Percentiles rank a stretch among this genome's conserved stretches.
Evolutionary conservation across 768 basidiomycete genomes (phyloP).

Genomic region (Trichaptum fuscoviolaceum): DNA sequence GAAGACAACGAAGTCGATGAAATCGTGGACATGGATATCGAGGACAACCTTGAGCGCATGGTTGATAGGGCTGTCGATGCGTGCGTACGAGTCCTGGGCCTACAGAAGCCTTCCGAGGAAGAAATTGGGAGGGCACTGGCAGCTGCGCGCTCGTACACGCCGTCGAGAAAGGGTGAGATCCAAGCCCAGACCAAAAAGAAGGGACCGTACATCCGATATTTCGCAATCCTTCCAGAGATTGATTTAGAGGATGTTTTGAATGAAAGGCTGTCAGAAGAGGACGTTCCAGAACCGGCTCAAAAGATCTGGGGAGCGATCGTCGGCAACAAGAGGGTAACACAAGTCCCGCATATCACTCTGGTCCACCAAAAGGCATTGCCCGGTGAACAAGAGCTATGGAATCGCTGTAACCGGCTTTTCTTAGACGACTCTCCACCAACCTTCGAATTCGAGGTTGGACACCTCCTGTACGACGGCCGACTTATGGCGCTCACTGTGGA

Average conservation of each 20-base stretch:
- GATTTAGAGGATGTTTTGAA: conserved; percentile 49
- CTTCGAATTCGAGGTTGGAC: conserved; percentile 56
- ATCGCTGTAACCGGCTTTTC: conserved; percentile 41
- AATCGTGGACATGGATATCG: conserved; percentile 60
- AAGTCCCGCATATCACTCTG: conserved; percentile 80
- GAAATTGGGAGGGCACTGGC: conserved; percentile 47
- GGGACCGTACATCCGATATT: conserved; percentile 55
- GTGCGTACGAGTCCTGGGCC: conserved; percentile 46
- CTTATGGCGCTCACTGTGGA: conserved; percentile 80
- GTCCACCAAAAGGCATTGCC: conserved; percentile 59
- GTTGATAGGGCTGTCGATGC: conserved; percentile 57
- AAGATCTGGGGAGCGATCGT: conserved; percentile 48
- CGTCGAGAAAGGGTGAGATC: conserved; percentile 27
- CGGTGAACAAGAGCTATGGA: conserved; percentile 37
- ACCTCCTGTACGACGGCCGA: conserved; percentile 68
- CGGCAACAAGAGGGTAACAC: conserved; percentile 39
- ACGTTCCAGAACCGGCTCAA: conserved; percentile 25
- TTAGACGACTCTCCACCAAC: conserved; percentile 35
- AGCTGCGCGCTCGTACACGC: conserved; percentile 37
- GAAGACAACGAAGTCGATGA: conserved; percentile 58
- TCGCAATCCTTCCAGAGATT: conserved; percentile 69
- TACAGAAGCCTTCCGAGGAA: conserved; percentile 49
- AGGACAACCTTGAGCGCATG: conserved; percentile 47
- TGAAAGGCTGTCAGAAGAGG: conserved; percentile 30
- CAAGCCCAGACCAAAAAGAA: conserved; percentile 25